Evolutionary conservation across 306 rosid species (phyloP).

Genomic region (Mimosa bimucronata): DNA sequence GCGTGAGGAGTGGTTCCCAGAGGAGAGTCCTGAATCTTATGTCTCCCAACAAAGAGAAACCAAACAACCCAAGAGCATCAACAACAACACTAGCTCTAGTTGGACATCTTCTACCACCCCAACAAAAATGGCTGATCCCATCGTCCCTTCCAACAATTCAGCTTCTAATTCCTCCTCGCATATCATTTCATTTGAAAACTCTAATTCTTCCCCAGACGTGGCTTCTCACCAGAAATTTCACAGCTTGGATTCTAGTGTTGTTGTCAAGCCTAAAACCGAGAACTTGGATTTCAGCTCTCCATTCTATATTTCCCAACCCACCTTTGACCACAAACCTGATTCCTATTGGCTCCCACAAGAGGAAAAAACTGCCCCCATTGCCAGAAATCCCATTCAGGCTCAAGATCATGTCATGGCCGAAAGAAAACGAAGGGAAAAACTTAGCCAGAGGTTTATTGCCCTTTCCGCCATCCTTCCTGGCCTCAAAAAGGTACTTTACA

Average conservation of each 20-base stretch:
- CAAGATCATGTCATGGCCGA: conserved; percentile 85
- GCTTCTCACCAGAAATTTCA: conserved; percentile 23
- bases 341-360: conserved; percentile 20
- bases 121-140: neutral
- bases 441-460: conserved; percentile 78
- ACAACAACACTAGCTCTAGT: neutral
- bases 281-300: conserved; percentile 24
- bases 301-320: conserved; percentile 33
- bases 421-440: conserved; percentile 84
- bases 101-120: conserved; percentile 45
- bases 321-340: conserved; percentile 32
- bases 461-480: conserved; percentile 85
- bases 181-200: conserved; percentile 60
- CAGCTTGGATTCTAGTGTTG: conserved; percentile 11
- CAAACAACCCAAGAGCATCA: conserved; percentile 44
- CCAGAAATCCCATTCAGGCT: conserved; percentile 49
- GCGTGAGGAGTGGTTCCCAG: conserved; percentile 33
- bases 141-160: conserved; percentile 27
- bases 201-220: conserved; percentile 32
- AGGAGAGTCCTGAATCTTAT: conserved; percentile 13
- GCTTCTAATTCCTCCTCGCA: conserved; percentile 53
- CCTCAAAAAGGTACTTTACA: conserved; percentile 67
- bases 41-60: conserved; percentile 23
- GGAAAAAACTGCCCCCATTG: conserved; percentile 5
- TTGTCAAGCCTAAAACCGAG: conserved; percentile 50